Evolutionary conservation across 2,329 filamentous ascomycete genomes (phyloP), one percentile per base, ranked within the genome.

Genomic region (Fusarium domesticum): DNA sequence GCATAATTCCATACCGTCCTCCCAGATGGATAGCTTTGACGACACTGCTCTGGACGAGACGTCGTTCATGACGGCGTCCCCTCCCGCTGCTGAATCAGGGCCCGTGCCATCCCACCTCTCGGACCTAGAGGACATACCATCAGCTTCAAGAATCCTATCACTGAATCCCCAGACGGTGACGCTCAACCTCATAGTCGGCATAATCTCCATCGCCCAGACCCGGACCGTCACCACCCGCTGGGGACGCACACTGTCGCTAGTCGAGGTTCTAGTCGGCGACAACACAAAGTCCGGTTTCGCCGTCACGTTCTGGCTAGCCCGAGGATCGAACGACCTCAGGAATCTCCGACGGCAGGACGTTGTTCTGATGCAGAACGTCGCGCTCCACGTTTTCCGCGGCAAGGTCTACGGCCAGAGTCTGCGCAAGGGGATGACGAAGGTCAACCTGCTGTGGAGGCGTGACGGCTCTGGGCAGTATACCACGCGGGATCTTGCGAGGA

Each of bases 391-490:
- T 4, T 97, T 92, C 63, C 77, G 78, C 39, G 80, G 81, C 36
- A 84, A 79, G 56, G 91, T 96, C 1, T 90, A 93, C 57, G 91
- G 92, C 0, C 87, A 95, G 64, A 93, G 85, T 59, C 69, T 96
- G 50, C 80, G 85, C 19, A 79, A 78, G 51, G 81, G 81, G 6
- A 76, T 87, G 56, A 91, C 88, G 4, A 81, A 77, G 49, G 70
- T 92, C 18, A 76, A 83, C 50, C 67, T 95, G 34, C 67, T 95
- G 15, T 81, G 70, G 69, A 54, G 74, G 61, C 30, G 81, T 77
- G 61, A 63, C 59, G 46, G 74, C 2, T 53, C 70, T 4, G 83
- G 84, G 0, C 68, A 79, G 31, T 88, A 87, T 57, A 75, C 70
- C 4, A 63, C 70, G 1, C 70, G 68, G 17, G 74, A 78, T 37